A percentile compares a stretch with the other conserved stretches of the same genome.
These are phyloP conservation scores for Pseudopithomyces maydicus DNA, from an alignment of 2,329 filamentous ascomycete species.

Conservation along the genomic window DNA sequence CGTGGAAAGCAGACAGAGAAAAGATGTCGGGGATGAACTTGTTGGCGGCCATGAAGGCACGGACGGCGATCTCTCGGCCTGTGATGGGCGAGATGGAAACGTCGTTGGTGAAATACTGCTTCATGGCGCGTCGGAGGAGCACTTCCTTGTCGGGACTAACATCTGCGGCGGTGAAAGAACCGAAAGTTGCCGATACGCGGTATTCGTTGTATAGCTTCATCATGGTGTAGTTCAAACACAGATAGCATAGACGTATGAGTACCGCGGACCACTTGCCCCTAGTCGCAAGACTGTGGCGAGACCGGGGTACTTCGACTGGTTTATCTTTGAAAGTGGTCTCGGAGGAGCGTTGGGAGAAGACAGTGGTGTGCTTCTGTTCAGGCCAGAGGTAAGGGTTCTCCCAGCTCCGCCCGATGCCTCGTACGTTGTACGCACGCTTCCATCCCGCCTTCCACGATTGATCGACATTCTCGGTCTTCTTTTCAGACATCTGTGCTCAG, in stretches of 20 bases:
- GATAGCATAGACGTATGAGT: background rate
- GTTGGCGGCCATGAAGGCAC: conserved; percentile 1
- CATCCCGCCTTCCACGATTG: background rate
- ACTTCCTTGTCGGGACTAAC: background rate
- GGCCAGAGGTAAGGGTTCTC: conserved; percentile 6
- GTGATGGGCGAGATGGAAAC: background rate
- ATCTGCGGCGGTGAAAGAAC: background rate
- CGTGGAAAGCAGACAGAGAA: conserved; percentile 1
- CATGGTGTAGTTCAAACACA: conserved; percentile 4
- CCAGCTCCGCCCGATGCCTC: background rate
- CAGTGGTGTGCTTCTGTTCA: conserved; percentile 1
- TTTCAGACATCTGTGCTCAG: background rate
- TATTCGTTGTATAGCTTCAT: conserved; percentile 1
- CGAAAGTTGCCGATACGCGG: background rate
- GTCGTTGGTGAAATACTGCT: background rate
- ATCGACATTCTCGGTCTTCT: background rate
- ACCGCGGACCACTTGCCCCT: conserved; percentile 4
- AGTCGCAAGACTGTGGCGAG: conserved; percentile 3
- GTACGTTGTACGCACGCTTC: conserved; percentile 1
- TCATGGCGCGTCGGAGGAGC: background rate
- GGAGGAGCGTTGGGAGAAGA: background rate
- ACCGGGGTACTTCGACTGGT: background rate
- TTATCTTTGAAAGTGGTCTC: background rate
- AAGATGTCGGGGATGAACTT: conserved; percentile 6
- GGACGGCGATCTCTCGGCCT: conserved; percentile 1